Base-by-base conservation (phyloP, 2,329 filamentous ascomycete genomes). In the Alternaria tenuissima region DNA sequence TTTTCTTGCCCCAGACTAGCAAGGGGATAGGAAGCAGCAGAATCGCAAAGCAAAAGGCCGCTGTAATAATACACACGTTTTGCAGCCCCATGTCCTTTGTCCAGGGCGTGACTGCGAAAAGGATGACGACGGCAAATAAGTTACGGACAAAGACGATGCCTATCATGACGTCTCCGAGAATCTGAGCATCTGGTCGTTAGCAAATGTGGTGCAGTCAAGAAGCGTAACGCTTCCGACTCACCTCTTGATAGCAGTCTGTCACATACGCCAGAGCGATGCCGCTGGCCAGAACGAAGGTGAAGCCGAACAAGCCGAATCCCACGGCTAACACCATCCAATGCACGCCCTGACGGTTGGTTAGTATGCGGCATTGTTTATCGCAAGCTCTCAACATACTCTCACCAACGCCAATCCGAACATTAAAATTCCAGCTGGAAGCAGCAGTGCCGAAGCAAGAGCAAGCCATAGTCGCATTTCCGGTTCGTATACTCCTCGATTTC, bases 81-180 rank as follows among this genome's bases (percentile, higher is more conserved):
- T 76, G 71, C 28, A 81, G 65, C 7, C 80, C 80, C 24, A 81
- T 73, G 1, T 38, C 34, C 58, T 67, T 66, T 9, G 78, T 76
- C 79, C 82, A 84, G 1, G 80, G 78, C 0, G 77, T 72, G 24
- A 84, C 70, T 0, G 78, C 79, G 61, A 85, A 84, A n/a, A 84
- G 77, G 43, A 84, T 79, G 16, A 78, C 73, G 2, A 80, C 82
- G 18, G 76, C 75, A 43, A 84, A 75, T 2, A 74, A 55, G 52
- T 85, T 85, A 0, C 83, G 79, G 11, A 81, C 67, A 55, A 85
- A 80, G 0, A 81, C 80, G 1, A 85, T 72, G 0, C 72, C 79
- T 4, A 83, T 81, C 6, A 85, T 69, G 0, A 81, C 78, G 57
- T 85, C 82, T 5, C 79, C 82, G 41, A 85, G 76, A 38, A 85